A percentile compares a stretch with the other conserved stretches of the same genome.
Conservation (phyloP, 768 basidiomycete genomes). For the Russula sp. region DNA sequence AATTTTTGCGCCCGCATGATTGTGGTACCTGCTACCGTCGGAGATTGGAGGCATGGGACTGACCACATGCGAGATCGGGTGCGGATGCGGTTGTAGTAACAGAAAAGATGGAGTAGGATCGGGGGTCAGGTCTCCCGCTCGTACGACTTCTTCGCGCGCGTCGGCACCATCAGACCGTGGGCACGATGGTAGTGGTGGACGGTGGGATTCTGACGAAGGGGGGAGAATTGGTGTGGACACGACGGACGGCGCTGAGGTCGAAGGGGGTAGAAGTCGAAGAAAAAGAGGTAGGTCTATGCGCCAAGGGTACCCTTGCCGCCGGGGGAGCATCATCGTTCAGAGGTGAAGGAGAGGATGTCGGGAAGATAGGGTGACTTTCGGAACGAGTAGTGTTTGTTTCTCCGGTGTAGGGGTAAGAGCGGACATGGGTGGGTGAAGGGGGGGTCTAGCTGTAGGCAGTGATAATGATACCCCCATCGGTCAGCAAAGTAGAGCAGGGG, state of each 20-base stretch:
- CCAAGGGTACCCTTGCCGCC: no score
- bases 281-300: not conserved
- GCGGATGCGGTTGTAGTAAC: not conserved
- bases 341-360: not conserved
- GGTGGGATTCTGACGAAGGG: not conserved
- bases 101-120: constrained; percentile 7
- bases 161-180: no score
- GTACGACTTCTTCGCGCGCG: not conserved
- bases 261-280: not conserved
- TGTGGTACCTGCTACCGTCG: not conserved
- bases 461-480: not conserved
- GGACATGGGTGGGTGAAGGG: not conserved
- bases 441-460: not conserved
- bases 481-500: not conserved
- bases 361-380: not conserved
- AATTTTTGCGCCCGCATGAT: constrained; percentile 4
- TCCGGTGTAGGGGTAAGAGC: not conserved
- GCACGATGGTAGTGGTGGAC: not conserved
- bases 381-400: not conserved
- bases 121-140: not conserved
- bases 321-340: not conserved
- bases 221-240: not conserved
- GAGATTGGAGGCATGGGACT: constrained; percentile 8
- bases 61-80: not conserved
- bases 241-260: not conserved